These are phyloP conservation scores for Carallia pectinifolia DNA, from an alignment of 345 rosid species.

Conservation along the genomic window DNA sequence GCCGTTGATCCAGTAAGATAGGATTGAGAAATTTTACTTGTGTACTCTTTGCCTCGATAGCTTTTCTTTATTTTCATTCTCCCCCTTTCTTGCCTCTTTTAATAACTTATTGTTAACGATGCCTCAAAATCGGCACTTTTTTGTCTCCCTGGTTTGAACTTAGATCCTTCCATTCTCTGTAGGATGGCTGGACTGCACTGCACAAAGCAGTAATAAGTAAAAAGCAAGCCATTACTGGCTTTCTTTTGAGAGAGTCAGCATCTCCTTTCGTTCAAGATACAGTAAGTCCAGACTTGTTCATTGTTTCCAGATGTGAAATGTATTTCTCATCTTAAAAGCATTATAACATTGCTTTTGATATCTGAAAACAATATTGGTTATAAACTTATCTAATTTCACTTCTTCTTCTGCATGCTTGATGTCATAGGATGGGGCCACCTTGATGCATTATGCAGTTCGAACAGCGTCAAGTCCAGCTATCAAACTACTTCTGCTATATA, in stretches of 20 bases:
- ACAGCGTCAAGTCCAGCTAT: slow-evolving; percentile 73
- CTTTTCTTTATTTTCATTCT: neutral
- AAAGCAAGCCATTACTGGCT: slow-evolving; percentile 79
- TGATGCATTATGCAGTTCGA: slow-evolving; percentile 92
- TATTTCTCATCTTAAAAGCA: neutral
- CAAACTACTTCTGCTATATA: slow-evolving; percentile 71
- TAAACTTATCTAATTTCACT: neutral
- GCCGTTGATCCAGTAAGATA: slow-evolving; percentile 61
- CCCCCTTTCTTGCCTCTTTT: neutral
- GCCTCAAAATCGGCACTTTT: neutral
- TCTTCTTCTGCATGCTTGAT: slow-evolving; percentile 5
- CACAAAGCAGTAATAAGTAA: slow-evolving; percentile 80
- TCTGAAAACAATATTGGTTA: neutral
- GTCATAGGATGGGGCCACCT: slow-evolving; percentile 79
- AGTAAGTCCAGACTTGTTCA: slow-evolving; percentile 36
- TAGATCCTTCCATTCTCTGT: slow-evolving; percentile 18
- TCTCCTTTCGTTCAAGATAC: slow-evolving; percentile 75
- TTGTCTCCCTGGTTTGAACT: slow-evolving; percentile 6
- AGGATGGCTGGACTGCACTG: slow-evolving; percentile 83
- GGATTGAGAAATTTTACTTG: neutral
- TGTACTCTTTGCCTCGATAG: neutral
- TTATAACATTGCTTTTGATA: neutral
- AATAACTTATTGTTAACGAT: neutral
- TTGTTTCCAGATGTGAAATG: neutral
- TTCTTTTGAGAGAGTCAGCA: slow-evolving; percentile 88